A percentile compares a stretch with the other conserved stretches of the same genome.
phyloP scores from a whole-genome alignment of 148 eudicot genomes.

The Vaccinium darrowii region DNA sequence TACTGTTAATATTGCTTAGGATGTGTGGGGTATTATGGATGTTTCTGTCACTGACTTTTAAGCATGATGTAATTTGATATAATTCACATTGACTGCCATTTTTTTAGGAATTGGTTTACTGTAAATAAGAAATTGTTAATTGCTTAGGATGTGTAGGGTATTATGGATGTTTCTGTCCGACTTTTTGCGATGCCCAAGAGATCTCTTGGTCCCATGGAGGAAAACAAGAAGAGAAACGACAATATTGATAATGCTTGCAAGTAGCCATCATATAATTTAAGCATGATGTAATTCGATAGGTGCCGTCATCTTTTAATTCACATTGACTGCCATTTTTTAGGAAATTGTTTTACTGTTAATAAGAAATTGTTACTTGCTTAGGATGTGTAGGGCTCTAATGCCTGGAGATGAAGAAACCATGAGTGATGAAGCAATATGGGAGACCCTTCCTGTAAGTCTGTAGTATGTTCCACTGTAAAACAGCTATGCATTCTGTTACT shows the following conservation, averaged over 20 bases:
- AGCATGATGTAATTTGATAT: neutral
- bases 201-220: no score
- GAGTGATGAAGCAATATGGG: conserved; percentile 44
- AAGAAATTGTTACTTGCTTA: conserved; percentile 13
- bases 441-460: conserved; percentile 48
- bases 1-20: conserved; percentile 16
- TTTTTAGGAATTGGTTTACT: neutral
- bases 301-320: no score
- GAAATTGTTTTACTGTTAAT: neutral
- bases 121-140: neutral
- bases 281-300: neutral
- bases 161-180: no score
- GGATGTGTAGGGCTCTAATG: conserved; percentile 48
- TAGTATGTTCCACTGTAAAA: neutral
- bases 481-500: neutral
- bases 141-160: conserved; percentile 37
- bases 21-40: conserved; percentile 32
- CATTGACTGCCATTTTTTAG: no score
- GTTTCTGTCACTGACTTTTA: no score
- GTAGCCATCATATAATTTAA: neutral
- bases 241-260: neutral
- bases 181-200: no score
- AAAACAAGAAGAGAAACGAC: neutral
- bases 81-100: no score
- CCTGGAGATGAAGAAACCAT: conserved; percentile 45